These are phyloP conservation scores for Nannochloris sp. DNA, from an alignment of 139 green algal species.

Conservation along the genomic window DNA sequence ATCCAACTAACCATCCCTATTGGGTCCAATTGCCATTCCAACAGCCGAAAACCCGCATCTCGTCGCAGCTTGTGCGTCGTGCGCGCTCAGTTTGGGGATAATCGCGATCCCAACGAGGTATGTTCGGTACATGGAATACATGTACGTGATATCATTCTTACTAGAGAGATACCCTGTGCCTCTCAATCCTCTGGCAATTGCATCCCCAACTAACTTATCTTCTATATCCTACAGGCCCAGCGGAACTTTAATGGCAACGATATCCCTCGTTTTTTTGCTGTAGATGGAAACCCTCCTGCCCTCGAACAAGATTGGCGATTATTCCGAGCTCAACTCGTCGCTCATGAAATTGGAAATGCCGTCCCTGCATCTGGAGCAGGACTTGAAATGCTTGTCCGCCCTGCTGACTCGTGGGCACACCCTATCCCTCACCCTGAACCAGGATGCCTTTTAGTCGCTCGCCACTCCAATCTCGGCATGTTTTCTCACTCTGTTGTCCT, in stretches of 20 bases:
- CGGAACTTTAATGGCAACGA: background rate
- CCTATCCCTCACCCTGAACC: conserved; percentile 22
- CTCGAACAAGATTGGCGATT: conserved; percentile 20
- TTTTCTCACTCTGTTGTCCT: conserved; percentile 20
- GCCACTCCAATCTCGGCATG: conserved; percentile 15
- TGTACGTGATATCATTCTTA: too few relatives aligned
- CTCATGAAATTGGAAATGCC: conserved; percentile 4
- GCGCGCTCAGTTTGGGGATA: too few relatives aligned
- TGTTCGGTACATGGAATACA: too few relatives aligned
- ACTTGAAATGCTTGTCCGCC: background rate
- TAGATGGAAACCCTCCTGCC: background rate
- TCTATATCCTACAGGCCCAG: conserved; percentile 1
- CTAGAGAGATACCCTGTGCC: too few relatives aligned
- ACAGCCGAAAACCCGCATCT: too few relatives aligned
- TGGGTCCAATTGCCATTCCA: too few relatives aligned
- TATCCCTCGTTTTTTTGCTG: background rate
- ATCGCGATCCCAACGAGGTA: too few relatives aligned
- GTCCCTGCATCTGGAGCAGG: background rate
- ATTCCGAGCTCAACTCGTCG: conserved; percentile 26
- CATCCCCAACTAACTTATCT: too few relatives aligned
- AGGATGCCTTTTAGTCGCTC: conserved; percentile 33
- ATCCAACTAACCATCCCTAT: too few relatives aligned
- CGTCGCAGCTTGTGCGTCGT: too few relatives aligned
- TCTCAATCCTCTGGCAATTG: too few relatives aligned
- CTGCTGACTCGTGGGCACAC: conserved; percentile 27